Base-by-base conservation (phyloP, 345 rosid genomes). In the Moricandia moricandioides region DNA sequence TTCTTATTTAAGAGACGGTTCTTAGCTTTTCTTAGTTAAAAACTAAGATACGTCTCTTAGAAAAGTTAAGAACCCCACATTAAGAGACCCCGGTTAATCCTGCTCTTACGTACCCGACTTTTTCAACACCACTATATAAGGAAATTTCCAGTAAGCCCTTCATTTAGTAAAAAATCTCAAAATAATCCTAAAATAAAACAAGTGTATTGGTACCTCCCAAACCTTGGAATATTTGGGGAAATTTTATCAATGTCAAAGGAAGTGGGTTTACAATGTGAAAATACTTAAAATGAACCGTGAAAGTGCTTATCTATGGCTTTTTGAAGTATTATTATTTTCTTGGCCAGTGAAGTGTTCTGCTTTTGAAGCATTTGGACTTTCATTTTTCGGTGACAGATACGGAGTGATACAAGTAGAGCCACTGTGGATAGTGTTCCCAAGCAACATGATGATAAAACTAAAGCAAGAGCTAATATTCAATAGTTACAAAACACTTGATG, bases 401-500 rank as follows among this genome's bases (percentile, higher is more conserved):
- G 98, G 89, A 8, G 98, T 93, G 83, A 94, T 94, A 10, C 98
- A 89, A 78, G 34, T 63, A 18, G 84, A 89, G 80, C 97, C 98
- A 3, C 78, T 93, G 56, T 93, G 98, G 98, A 93, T 93, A 49
- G 96, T 93, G 81, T 93, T 93, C 66, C 97, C 98, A 0, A 69
- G 79, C n/a, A 89, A 85, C 79, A 93, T 93, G 98, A 85, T 83
- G 64, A 91, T 93, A 12, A 88, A 80, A 79, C 78, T 93, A 10
- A 82, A 85, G 26, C 88, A 93, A 72, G 98, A 93, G 75, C 83
- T 93, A 57, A 91, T 93, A 35, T 93, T 93, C 78, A 93, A 91
- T 61, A 93, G 97, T 85, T 91, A 80, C 83, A 93, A 93, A 83
- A 91, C 98, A 5, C 78, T 93, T 24, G 98, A 93, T 67, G 98